These are phyloP conservation scores for Populus deltoides DNA, from an alignment of 345 rosid genomes.

Conservation along the genomic window DNA sequence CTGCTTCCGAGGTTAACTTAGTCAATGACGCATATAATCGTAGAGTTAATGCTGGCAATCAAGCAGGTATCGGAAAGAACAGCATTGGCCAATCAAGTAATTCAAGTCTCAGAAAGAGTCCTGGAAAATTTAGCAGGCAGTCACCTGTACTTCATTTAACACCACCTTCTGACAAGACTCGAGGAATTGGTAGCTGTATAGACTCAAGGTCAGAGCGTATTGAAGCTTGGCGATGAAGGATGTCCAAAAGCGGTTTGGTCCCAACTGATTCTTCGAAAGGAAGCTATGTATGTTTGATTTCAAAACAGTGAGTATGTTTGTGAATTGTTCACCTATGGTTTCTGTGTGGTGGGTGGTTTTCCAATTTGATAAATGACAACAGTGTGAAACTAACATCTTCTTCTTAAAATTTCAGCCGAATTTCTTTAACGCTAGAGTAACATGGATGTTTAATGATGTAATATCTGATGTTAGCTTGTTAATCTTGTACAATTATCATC, in stretches of 20 bases:
- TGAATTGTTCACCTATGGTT: constrained; percentile 25
- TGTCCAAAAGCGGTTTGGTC: background rate
- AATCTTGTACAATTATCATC: background rate
- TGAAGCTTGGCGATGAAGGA: constrained; percentile 40
- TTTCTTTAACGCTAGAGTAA: constrained; percentile 10
- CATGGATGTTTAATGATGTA: background rate
- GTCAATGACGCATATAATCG: constrained; percentile 15
- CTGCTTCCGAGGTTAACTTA: constrained; percentile 12
- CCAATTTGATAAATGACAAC: constrained; percentile 6
- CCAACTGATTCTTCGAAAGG: constrained; percentile 8
- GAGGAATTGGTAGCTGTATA: constrained; percentile 51
- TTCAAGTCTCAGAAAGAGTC: constrained; percentile 28
- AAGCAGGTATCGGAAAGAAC: constrained; percentile 19
- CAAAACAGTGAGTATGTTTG: constrained; percentile 12
- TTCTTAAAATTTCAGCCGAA: constrained; percentile 7
- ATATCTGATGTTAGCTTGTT: background rate
- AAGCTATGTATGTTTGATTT: constrained; percentile 8
- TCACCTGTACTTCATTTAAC: constrained; percentile 30
- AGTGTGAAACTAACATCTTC: constrained; percentile 22
- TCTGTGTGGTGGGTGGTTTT: constrained; percentile 24
- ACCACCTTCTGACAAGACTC: constrained; percentile 34
- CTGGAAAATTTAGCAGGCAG: constrained; percentile 25
- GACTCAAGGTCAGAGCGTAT: constrained; percentile 62
- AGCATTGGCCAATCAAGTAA: constrained; percentile 41
- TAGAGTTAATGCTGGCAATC: constrained; percentile 11